These are phyloP conservation scores for Globisporangium perplexum DNA, from an alignment of 352 stramenopile species.

Conservation along the genomic window DNA sequence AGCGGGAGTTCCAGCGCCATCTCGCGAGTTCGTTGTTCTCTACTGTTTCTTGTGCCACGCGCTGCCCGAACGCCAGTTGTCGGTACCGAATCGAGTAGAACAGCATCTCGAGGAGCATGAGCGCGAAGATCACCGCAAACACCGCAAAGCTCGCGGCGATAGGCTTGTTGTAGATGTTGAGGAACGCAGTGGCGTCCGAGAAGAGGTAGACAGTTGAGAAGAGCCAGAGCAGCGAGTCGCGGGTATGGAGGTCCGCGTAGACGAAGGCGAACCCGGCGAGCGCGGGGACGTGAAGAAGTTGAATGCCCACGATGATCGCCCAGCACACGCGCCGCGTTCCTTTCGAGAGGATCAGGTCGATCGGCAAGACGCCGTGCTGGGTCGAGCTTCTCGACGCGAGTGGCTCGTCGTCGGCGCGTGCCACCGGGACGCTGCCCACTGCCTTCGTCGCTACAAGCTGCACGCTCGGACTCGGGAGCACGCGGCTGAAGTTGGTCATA, in stretches of 20 bases:
- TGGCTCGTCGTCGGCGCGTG: neutral
- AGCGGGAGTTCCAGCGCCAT: neutral
- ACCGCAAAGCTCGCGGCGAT: slow-evolving; percentile 3
- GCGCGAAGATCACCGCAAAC: slow-evolving; percentile 1
- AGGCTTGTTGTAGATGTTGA: neutral
- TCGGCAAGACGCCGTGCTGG: slow-evolving; percentile 1
- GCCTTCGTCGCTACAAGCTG: neutral
- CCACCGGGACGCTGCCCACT: neutral
- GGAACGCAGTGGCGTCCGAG: slow-evolving; percentile 2
- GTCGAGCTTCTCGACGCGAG: neutral
- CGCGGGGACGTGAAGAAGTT: slow-evolving; percentile 2
- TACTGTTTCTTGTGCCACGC: neutral
- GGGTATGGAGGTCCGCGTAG: slow-evolving; percentile 2
- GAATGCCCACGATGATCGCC: slow-evolving; percentile 4
- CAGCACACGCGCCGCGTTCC: slow-evolving; percentile 3
- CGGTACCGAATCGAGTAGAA: slow-evolving; percentile 7
- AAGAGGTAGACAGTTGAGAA: slow-evolving; percentile 8
- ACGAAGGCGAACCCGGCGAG: neutral
- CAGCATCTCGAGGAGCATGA: slow-evolving; percentile 3
- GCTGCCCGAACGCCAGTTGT: slow-evolving; percentile 1
- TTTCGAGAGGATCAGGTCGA: slow-evolving; percentile 3
- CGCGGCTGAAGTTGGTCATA: slow-evolving; percentile 3
- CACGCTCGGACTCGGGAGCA: slow-evolving; percentile 2
- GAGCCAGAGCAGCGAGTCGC: slow-evolving; percentile 6
- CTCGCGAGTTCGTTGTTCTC: neutral